phyloP scores from a whole-genome alignment of 116 monocot genomes.

The Thalassia testudinum region DNA sequence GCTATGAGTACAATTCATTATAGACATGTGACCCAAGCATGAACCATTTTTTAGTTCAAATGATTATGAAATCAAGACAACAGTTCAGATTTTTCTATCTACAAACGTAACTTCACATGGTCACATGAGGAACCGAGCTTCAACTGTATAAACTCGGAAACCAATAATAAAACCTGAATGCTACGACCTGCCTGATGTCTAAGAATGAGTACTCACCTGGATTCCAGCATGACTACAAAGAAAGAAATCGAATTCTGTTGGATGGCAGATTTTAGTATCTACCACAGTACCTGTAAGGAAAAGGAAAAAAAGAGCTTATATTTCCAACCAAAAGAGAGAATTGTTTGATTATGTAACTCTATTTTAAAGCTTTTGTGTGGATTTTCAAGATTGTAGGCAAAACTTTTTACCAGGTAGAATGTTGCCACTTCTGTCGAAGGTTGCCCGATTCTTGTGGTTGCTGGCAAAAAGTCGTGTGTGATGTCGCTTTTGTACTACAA shows the following conservation, averaged over 20 bases:
- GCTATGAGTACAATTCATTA: too few species aligned
- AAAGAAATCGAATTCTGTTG: conserved; percentile 86
- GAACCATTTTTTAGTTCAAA: too few species aligned
- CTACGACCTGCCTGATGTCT: too few species aligned
- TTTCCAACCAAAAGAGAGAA: neutral
- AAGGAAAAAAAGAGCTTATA: neutral
- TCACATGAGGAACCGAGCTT: too few species aligned
- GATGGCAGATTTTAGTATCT: conserved; percentile 83
- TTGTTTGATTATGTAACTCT: too few species aligned
- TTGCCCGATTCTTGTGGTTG: conserved; percentile 41
- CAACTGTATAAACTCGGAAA: too few species aligned
- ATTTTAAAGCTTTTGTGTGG: neutral
- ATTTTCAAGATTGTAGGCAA: neutral
- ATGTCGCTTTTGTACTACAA: conserved; percentile 94
- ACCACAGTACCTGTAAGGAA: conserved; percentile 69
- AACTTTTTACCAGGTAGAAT: conserved; percentile 50
- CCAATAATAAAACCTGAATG: too few species aligned
- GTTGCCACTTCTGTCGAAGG: conserved; percentile 72
- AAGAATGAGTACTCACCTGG: conserved; percentile 22
- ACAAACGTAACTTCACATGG: too few species aligned
- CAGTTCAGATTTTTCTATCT: too few species aligned
- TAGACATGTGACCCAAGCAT: too few species aligned
- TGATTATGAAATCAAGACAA: too few species aligned
- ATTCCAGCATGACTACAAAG: conserved; percentile 92
- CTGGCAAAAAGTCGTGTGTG: conserved; percentile 79